These are phyloP conservation scores for Clitocybe nebularis DNA, from an alignment of 1,284 basidiomycete genomes.

Conservation along the genomic window DNA sequence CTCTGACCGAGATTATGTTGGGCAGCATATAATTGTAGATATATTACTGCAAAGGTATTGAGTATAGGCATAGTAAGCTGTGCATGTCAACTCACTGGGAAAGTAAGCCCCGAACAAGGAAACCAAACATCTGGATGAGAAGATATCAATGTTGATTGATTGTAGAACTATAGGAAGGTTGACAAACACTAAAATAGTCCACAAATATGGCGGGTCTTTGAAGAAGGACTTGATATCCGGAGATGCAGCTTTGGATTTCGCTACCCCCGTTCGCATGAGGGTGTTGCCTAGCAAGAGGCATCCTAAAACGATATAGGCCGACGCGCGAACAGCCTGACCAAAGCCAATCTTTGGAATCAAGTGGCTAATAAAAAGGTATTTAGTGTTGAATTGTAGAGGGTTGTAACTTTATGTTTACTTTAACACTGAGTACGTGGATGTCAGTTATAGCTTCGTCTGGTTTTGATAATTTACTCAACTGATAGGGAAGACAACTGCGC, in stretches of 20 bases:
- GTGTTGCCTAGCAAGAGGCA: constrained; percentile 19
- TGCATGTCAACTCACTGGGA: constrained; percentile 13
- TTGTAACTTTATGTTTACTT: constrained; percentile 14
- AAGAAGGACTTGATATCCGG: constrained; percentile 20
- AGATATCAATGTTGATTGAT: no score
- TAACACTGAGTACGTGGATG: constrained; percentile 14
- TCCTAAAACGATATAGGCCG: constrained; percentile 19
- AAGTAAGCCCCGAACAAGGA: constrained; percentile 21
- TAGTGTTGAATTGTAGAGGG: neutral
- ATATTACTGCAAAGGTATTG: constrained; percentile 17
- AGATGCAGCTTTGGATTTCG: constrained; percentile 6
- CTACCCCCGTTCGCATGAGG: constrained; percentile 18
- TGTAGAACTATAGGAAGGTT: neutral
- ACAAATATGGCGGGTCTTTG: constrained; percentile 19
- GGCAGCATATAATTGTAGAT: constrained; percentile 22
- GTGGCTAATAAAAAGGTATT: constrained; percentile 17
- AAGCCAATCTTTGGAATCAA: constrained; percentile 23
- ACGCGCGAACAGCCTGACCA: constrained; percentile 20
- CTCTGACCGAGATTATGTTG: constrained; percentile 17
- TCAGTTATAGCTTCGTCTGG: neutral
- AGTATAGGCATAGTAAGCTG: neutral
- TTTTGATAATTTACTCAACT: constrained; percentile 17
- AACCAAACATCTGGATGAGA: constrained; percentile 15
- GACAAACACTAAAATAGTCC: constrained; percentile 17
- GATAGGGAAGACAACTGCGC: constrained; percentile 27